Evolutionary conservation across 176 grass and related monocot genomes (phyloP).

Genomic region (Juncus inflexus): DNA sequence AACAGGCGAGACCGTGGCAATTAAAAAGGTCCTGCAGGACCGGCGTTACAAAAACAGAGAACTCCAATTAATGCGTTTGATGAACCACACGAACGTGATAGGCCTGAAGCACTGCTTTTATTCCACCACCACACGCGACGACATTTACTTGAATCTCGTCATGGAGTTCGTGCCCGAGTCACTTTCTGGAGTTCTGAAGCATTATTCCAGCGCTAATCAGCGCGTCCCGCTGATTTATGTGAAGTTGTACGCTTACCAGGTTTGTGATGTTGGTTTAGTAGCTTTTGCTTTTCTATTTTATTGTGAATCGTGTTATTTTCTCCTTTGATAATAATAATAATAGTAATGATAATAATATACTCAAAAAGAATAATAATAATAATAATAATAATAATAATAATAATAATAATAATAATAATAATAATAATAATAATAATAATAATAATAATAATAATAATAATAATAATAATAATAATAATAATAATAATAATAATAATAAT

Average conservation of each 20-base stretch:
- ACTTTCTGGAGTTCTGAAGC: conserved; percentile 48
- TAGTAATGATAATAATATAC: too few species aligned
- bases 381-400: too few species aligned
- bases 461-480: too few species aligned
- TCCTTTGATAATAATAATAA: too few species aligned
- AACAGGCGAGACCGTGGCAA: conserved; percentile 54
- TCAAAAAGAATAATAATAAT: too few species aligned
- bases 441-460: too few species aligned
- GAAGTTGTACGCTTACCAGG: conserved; percentile 71
- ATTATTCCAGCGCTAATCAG: conserved; percentile 50
- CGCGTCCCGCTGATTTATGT: conserved; percentile 62
- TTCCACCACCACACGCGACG: conserved; percentile 55
- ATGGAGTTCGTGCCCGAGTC: conserved; percentile 68
- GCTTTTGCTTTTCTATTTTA: not conserved
- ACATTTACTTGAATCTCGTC: conserved; percentile 58
- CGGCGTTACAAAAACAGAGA: conserved; percentile 60
- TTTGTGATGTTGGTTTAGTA: conserved; percentile 3
- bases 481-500: too few species aligned
- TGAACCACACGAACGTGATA: conserved; percentile 53
- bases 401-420: too few species aligned
- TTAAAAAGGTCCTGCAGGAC: conserved; percentile 70
- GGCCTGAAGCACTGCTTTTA: conserved; percentile 61
- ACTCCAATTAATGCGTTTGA: conserved; percentile 59
- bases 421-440: too few species aligned
- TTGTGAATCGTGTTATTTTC: not conserved